These are phyloP conservation scores for Austroboletus eburneus DNA, from an alignment of 768 basidiomycete species.

Conservation along the genomic window DNA sequence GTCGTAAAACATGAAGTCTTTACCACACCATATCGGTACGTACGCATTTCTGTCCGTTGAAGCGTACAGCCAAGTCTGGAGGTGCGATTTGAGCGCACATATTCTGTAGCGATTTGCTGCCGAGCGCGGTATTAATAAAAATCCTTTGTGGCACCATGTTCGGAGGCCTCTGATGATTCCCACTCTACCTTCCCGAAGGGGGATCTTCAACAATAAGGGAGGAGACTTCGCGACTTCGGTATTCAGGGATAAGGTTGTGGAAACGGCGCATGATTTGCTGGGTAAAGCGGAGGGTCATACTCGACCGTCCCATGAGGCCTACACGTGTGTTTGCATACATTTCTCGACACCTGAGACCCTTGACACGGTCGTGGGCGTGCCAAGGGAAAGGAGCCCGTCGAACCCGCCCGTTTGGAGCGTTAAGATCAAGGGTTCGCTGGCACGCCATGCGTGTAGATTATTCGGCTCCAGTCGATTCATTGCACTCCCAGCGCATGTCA, in stretches of 20 bases:
- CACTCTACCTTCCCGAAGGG: constrained; percentile 5
- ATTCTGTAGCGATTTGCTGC: neutral
- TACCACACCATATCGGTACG: neutral
- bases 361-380: neutral
- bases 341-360: neutral
- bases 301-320: constrained; percentile 14
- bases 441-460: no score
- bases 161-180: constrained; percentile 1
- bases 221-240: constrained; percentile 19
- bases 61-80: neutral
- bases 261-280: constrained; percentile 2
- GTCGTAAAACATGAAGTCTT: neutral
- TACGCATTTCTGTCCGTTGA: neutral
- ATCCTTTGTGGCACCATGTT: constrained; percentile 23
- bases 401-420: neutral
- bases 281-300: no score
- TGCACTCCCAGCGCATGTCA: no score
- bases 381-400: constrained; percentile 2
- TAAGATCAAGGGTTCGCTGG: neutral
- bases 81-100: neutral
- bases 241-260: constrained; percentile 15
- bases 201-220: constrained; percentile 19
- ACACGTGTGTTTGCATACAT: constrained; percentile 10
- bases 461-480: no score
- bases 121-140: neutral